Evolutionary conservation across 768 basidiomycete species (phyloP), one percentile per base, ranked within the genome.

Genomic region (Lactarius evosmus): DNA sequence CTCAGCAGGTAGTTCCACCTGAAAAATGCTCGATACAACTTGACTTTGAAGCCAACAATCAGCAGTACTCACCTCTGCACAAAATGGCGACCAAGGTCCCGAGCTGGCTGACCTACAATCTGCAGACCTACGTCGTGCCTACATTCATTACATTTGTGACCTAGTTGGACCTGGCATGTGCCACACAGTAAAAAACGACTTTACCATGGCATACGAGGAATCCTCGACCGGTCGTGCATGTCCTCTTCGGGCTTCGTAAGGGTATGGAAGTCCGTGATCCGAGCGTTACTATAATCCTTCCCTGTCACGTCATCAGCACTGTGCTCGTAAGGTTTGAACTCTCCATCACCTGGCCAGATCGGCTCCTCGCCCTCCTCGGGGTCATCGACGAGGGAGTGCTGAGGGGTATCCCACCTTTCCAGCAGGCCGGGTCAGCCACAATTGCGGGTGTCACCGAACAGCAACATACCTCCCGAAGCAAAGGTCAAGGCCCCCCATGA

Each of bases 91-190:
- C 90, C 91, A 12, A 98, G 76, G 75, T 99, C 97, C 27, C 96
- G 83, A 22, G 95, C 94, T 54, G 97, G 97, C 72, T 96, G 95
- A 3, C 97, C 97, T 30, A 98, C 90, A 46, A 98, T 86, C 74
- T 99, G 97, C 79, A 98, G 81, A 0, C 87, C 93, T 41, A 98
- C 93, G 73, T 99, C 97, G 73, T 99, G 97, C 95, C 95, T 95
- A 61, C 36, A 9, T 56, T 12, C 33, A 38, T 27, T 16, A 14
- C 17, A 63, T 50, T 36, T 54, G 52, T 27, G 27, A 59, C 19
- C 9, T 36, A 14, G 1, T 61, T 46, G 9, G 6, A 16, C 12
- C 14, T n/a, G 52, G 71, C 85, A n/a, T 12, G 55, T 29, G 4
- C n/a, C 3, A 32, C 17, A 8, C 25, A 49, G 12, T 0, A 49